A percentile compares a stretch with the other conserved stretches of the same genome.
These are phyloP conservation scores for Lentinula sp. DNA, from an alignment of 768 basidiomycete species.

Conservation along the genomic window DNA sequence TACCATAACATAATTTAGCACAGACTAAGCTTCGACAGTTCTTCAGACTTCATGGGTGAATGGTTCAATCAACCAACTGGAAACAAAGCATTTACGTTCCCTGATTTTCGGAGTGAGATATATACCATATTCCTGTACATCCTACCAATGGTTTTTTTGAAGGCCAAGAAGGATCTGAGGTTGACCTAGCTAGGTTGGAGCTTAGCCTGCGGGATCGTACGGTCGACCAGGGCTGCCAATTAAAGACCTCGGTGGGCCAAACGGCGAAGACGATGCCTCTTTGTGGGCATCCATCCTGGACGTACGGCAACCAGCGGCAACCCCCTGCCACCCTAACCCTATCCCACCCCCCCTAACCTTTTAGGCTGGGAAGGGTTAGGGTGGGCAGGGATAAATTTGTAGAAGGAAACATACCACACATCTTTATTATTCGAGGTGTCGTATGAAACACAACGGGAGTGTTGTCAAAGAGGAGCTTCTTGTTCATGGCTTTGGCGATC, in stretches of 20 bases:
- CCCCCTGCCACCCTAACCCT: too few relatives aligned
- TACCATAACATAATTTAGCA: background rate
- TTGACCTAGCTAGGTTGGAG: too few relatives aligned
- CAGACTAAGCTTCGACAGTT: conserved; percentile 7
- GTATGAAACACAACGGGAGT: conserved; percentile 2
- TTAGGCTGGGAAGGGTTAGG: too few relatives aligned
- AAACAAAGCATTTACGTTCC: conserved; percentile 2
- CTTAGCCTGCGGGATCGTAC: conserved; percentile 4
- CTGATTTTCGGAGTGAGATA: conserved; percentile 6
- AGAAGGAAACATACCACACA: conserved; percentile 3
- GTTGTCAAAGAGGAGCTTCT: conserved; percentile 4
- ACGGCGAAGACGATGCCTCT: conserved; percentile 1
- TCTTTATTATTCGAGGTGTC: conserved; percentile 6
- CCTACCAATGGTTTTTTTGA: too few relatives aligned
- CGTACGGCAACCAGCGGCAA: too few relatives aligned
- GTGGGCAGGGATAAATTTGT: conserved; percentile 4
- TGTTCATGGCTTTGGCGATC: conserved; percentile 5
- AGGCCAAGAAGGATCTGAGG: background rate
- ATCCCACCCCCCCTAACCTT: too few relatives aligned
- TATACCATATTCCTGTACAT: conserved; percentile 11
- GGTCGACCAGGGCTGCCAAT: background rate
- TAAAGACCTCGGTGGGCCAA: background rate
- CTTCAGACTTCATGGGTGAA: conserved; percentile 3
- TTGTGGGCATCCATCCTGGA: too few relatives aligned
- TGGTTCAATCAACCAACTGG: conserved; percentile 8